phyloP scores from a whole-genome alignment of 208 protist species.

The Naegleria lovaniensis region DNA sequence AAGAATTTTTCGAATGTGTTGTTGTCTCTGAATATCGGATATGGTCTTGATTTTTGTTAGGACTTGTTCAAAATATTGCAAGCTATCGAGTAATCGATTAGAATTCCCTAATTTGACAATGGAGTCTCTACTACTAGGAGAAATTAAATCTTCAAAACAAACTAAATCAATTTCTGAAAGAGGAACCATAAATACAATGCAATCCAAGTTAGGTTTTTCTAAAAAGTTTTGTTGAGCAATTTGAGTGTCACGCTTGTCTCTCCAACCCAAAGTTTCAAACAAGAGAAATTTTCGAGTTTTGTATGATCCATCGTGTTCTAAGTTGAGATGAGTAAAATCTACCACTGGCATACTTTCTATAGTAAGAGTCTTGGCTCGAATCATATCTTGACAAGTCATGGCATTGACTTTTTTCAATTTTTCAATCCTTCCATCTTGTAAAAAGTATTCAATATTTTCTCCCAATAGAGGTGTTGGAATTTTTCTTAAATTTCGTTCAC shows the following conservation, averaged over 20 bases:
- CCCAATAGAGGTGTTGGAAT: not conserved
- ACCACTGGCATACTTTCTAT: not conserved
- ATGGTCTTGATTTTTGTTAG: not conserved
- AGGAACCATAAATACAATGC: not conserved
- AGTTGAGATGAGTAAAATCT: not conserved
- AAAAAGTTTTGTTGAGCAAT: not conserved
- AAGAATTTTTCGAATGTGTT: not conserved
- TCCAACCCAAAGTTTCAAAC: not conserved
- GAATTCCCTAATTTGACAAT: not conserved
- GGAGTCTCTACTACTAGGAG: not conserved
- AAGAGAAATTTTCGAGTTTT: not conserved
- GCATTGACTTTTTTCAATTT: not conserved
- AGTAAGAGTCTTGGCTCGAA: not conserved
- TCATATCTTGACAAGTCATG: not conserved
- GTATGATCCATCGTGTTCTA: not conserved
- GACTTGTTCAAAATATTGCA: not conserved
- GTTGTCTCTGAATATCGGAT: not conserved
- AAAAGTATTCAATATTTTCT: not conserved
- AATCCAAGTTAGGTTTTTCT: not conserved
- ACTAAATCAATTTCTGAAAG: not conserved
- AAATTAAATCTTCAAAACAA: not conserved
- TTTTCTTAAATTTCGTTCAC: not conserved
- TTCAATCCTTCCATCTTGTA: not conserved
- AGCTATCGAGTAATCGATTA: not conserved
- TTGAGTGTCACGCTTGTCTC: not conserved